A percentile compares a stretch with the other conserved stretches of the same genome.
These are phyloP conservation scores for Pulveroboletus sp. DNA, from an alignment of 1,284 basidiomycete species.

Conservation along the genomic window DNA sequence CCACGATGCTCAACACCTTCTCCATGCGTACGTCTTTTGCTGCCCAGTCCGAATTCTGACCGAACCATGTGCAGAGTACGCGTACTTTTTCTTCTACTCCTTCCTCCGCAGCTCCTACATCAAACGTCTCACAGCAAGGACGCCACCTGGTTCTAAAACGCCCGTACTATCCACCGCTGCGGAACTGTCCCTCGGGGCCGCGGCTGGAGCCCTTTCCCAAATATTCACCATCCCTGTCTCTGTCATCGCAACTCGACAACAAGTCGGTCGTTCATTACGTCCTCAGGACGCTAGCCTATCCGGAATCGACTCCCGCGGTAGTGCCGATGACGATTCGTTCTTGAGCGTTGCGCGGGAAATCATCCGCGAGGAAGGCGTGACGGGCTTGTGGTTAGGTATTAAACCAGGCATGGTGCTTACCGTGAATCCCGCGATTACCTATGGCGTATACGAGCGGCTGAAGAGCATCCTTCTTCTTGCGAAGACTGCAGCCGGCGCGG, in stretches of 20 bases:
- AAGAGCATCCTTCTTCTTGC: constrained; percentile 70
- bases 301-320: constrained; percentile 17
- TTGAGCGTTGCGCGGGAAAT: constrained; percentile 84
- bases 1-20: constrained; percentile 99
- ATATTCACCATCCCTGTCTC: constrained; percentile 98
- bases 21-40: constrained; percentile 76
- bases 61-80: constrained; percentile 72
- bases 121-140: constrained; percentile 59
- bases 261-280: constrained; percentile 59
- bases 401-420: constrained; percentile 93
- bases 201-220: constrained; percentile 93
- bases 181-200: constrained; percentile 87
- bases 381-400: constrained; percentile 93
- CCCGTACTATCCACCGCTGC: constrained; percentile 74
- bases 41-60: not conserved
- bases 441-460: constrained; percentile 92
- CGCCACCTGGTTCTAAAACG: constrained; percentile 57
- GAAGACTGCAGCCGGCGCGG: constrained; percentile 47
- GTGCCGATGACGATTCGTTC: constrained; percentile 63
- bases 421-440: constrained; percentile 97
- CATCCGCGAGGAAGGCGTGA: constrained; percentile 87
- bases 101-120: constrained; percentile 84
- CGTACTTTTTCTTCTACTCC: constrained; percentile 99
- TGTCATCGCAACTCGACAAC: constrained; percentile 97
- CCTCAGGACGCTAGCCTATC: not conserved